Conservation (phyloP, 2,329 filamentous ascomycete genomes). For the Lachnellula hyalina region DNA sequence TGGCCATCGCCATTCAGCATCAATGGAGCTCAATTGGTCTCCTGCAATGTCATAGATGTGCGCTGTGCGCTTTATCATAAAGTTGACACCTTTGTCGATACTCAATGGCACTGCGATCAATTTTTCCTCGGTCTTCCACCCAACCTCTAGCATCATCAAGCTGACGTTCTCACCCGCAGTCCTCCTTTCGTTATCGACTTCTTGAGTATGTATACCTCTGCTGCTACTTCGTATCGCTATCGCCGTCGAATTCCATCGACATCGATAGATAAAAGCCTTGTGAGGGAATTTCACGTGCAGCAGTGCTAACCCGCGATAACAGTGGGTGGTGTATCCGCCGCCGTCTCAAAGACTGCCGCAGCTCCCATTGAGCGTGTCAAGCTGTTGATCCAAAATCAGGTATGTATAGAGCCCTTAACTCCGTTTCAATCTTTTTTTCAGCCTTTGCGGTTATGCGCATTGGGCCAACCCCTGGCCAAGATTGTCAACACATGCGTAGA, state of each 20-base stretch:
- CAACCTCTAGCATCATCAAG: constrained; percentile 8
- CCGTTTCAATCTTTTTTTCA: background rate
- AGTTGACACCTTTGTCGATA: constrained; percentile 15
- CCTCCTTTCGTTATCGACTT: constrained; percentile 92
- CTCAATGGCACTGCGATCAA: constrained; percentile 20
- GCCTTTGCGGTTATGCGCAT: constrained; percentile 13
- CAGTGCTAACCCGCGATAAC: constrained; percentile 32
- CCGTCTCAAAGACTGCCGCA: constrained; percentile 99
- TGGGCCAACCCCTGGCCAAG: constrained; percentile 8
- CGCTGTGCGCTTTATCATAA: constrained; percentile 4
- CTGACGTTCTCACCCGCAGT: constrained; percentile 41
- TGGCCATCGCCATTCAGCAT: constrained; percentile 20
- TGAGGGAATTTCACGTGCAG: constrained; percentile 3
- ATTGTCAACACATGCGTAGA: background rate
- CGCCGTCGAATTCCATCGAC: constrained; percentile 8
- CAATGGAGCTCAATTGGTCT: constrained; percentile 24
- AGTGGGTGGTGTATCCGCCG: constrained; percentile 99
- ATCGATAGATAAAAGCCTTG: constrained; percentile 7
- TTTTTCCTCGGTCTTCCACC: constrained; percentile 10
- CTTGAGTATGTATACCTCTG: constrained; percentile 72
- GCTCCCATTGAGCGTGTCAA: constrained; percentile 99
- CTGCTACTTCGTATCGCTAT: constrained; percentile 8
- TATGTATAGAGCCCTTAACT: constrained; percentile 45
- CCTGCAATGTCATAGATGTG: constrained; percentile 12
- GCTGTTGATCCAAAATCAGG: constrained; percentile 99